Conservation (phyloP, 139 green algal species). For the Chlamydomonas eustigma region DNA sequence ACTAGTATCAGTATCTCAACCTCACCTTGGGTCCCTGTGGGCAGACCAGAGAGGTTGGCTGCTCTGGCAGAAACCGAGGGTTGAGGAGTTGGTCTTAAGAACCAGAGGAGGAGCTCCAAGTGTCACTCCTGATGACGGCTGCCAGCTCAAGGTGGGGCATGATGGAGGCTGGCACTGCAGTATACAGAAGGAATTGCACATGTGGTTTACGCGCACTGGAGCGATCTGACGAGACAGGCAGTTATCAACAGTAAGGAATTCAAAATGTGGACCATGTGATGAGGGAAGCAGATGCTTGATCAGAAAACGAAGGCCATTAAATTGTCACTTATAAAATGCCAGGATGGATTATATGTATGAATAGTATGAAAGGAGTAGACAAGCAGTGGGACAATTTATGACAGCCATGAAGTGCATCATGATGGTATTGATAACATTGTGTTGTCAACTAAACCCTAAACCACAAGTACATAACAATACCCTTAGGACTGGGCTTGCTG, state of each 20-base stretch:
- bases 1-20: background rate
- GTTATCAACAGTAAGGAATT: background rate
- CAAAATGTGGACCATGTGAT: background rate
- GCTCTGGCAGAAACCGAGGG: conserved; percentile 39
- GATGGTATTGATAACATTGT: background rate
- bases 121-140: conserved; percentile 15
- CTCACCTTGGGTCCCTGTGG: conserved; percentile 46
- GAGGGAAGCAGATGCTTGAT: background rate
- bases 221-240: background rate
- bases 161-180: background rate
- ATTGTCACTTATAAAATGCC: background rate
- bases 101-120: conserved; percentile 10
- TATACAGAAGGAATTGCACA: background rate
- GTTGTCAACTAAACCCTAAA: background rate
- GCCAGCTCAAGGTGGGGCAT: conserved; percentile 25
- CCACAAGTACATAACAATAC: background rate
- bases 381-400: background rate
- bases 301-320: background rate
- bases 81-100: background rate
- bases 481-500: background rate
- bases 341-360: background rate
- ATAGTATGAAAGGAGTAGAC: no score
- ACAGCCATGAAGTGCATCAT: background rate
- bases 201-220: no score
- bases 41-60: conserved; percentile 51